Evolutionary conservation across 208 protist species (phyloP).

Genomic region (Vickermania spadyakhi): DNA sequence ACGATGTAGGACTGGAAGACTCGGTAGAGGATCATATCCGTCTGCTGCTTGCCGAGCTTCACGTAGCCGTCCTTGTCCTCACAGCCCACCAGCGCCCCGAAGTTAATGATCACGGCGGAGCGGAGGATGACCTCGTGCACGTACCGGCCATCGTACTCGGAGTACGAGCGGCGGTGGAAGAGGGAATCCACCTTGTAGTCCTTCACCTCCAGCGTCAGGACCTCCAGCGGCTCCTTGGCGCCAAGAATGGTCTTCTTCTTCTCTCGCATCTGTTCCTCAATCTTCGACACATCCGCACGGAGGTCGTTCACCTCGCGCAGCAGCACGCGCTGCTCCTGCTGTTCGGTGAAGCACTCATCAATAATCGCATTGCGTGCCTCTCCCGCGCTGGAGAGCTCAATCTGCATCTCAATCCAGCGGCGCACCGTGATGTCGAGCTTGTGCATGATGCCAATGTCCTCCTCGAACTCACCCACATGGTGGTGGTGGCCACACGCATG

Average conservation of each 20-base stretch:
- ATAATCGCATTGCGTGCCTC: constrained; percentile 39
- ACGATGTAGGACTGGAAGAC: constrained; percentile 22
- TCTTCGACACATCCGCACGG: constrained; percentile 40
- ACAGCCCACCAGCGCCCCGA: constrained; percentile 21
- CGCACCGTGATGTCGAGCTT: constrained; percentile 25
- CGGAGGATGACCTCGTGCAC: constrained; percentile 57
- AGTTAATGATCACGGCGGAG: constrained; percentile 49
- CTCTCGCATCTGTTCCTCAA: constrained; percentile 54
- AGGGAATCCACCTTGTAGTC: constrained; percentile 27
- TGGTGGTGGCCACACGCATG: neutral
- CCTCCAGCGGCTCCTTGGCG: constrained; percentile 18
- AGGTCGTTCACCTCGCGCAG: constrained; percentile 70
- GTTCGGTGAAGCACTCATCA: constrained; percentile 56
- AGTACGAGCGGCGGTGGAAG: constrained; percentile 47
- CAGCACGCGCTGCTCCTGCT: constrained; percentile 61
- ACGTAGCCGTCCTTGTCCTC: constrained; percentile 49
- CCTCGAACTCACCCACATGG: constrained; percentile 6
- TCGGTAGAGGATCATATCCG: constrained; percentile 19
- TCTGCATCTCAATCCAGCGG: constrained; percentile 54
- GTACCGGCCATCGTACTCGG: constrained; percentile 29
- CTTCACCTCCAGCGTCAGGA: constrained; percentile 24
- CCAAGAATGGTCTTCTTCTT: constrained; percentile 40
- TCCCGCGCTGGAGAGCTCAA: constrained; percentile 42
- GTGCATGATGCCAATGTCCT: constrained; percentile 7
- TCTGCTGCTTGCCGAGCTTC: constrained; percentile 29